These are phyloP conservation scores for Lachancea thermotolerans DNA, from an alignment of 805 yeast genomes.

Conservation along the genomic window DNA sequence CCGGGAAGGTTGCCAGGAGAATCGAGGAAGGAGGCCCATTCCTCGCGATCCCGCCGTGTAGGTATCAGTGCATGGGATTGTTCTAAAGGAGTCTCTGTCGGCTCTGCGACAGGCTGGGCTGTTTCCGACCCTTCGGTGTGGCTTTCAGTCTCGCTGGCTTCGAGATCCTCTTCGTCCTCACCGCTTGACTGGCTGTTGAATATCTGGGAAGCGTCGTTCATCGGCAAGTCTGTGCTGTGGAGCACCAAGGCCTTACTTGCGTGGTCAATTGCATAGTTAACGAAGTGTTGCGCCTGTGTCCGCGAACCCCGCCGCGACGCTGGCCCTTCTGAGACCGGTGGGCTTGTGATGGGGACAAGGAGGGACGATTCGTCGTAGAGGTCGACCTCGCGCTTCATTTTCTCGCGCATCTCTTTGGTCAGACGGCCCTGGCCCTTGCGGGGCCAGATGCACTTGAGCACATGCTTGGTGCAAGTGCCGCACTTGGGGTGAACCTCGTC, in stretches of 20 bases:
- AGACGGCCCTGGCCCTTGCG: constrained; percentile 11
- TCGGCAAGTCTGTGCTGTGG: neutral
- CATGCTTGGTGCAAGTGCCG: constrained; percentile 11
- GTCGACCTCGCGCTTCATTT: constrained; percentile 11
- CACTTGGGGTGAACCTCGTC: constrained; percentile 18
- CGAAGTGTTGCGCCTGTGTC: neutral
- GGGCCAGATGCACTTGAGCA: constrained; percentile 18
- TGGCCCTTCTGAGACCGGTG: neutral
- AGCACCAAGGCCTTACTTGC: neutral
- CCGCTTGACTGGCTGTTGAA: neutral
- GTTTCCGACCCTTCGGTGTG: neutral
- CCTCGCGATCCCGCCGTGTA: neutral
- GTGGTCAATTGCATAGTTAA: neutral
- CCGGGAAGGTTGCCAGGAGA: neutral
- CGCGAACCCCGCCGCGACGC: neutral
- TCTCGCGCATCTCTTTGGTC: constrained; percentile 16
- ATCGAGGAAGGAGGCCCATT: neutral
- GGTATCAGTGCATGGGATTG: neutral
- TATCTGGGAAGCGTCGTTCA: neutral
- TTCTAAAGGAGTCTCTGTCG: neutral
- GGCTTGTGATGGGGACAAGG: neutral
- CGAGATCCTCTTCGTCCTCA: neutral
- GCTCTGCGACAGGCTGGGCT: neutral
- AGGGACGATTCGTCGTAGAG: constrained; percentile 6
- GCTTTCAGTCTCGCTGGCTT: neutral